Conservation (phyloP, 306 rosid genomes). For the Myrica gale region DNA sequence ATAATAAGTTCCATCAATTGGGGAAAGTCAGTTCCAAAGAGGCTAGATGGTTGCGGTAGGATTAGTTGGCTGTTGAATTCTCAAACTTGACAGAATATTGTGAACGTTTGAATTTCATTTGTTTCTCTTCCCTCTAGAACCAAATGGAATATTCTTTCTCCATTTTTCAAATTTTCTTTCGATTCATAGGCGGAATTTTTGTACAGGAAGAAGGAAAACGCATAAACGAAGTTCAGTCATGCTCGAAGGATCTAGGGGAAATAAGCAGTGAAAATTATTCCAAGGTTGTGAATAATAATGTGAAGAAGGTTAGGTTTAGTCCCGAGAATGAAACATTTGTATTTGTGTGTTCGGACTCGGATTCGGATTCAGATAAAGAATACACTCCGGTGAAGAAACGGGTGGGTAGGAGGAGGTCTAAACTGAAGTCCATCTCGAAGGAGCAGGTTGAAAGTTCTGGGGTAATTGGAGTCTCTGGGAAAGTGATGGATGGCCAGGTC, state of each 20-base stretch:
- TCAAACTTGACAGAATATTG: not conserved
- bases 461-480: not conserved
- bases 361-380: slow-evolving; percentile 18
- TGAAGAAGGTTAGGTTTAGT: slow-evolving; percentile 35
- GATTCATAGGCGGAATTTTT: not conserved
- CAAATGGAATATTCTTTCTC: not conserved
- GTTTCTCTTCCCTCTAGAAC: not conserved
- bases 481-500: not conserved
- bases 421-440: not conserved
- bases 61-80: not conserved
- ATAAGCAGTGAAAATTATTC: slow-evolving; percentile 14
- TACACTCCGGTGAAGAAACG: slow-evolving; percentile 7
- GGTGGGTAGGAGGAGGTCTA: slow-evolving; percentile 8
- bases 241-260: not conserved
- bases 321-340: slow-evolving; percentile 32
- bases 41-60: not conserved
- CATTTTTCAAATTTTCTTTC: not conserved
- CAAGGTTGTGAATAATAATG: not conserved
- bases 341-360: slow-evolving; percentile 23
- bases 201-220: slow-evolving; percentile 24
- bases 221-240: not conserved
- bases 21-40: not conserved
- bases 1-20: not conserved
- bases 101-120: not conserved
- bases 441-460: not conserved